These are phyloP conservation scores for Colletotrichum sp. DNA, from an alignment of 2,329 filamentous ascomycete species.

Conservation along the genomic window DNA sequence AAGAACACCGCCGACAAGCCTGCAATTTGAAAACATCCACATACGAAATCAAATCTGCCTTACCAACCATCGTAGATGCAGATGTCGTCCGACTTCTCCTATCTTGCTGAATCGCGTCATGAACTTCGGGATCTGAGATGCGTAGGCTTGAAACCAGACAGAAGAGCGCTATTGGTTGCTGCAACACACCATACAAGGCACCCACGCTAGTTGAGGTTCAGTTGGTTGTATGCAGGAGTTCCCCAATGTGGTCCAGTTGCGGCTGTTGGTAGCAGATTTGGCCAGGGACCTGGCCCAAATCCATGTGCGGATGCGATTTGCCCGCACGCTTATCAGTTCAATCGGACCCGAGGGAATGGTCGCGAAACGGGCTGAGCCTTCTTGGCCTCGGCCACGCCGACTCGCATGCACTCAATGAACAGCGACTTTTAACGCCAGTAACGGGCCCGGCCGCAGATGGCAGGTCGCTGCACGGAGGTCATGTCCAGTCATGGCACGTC, in stretches of 20 bases:
- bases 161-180: not conserved
- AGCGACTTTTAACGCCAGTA: not conserved
- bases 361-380: not conserved
- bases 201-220: not conserved
- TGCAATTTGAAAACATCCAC: not conserved
- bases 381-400: not conserved
- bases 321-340: not conserved
- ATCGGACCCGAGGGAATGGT: not conserved
- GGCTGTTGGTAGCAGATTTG: not conserved
- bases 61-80: not conserved
- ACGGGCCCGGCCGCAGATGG: not conserved
- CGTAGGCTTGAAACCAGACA: not conserved
- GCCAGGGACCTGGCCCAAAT: not conserved
- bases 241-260: not conserved
- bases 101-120: not conserved
- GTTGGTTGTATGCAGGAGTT: not conserved
- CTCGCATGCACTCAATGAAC: not conserved
- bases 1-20: not conserved
- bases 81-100: not conserved
- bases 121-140: not conserved
- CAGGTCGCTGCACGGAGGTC: not conserved
- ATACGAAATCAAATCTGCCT: not conserved
- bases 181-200: not conserved
- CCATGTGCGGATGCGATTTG: not conserved
- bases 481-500: not conserved